Base-by-base conservation (phyloP, 2,329 filamentous ascomycete species). In the Simplicillium sp. region DNA sequence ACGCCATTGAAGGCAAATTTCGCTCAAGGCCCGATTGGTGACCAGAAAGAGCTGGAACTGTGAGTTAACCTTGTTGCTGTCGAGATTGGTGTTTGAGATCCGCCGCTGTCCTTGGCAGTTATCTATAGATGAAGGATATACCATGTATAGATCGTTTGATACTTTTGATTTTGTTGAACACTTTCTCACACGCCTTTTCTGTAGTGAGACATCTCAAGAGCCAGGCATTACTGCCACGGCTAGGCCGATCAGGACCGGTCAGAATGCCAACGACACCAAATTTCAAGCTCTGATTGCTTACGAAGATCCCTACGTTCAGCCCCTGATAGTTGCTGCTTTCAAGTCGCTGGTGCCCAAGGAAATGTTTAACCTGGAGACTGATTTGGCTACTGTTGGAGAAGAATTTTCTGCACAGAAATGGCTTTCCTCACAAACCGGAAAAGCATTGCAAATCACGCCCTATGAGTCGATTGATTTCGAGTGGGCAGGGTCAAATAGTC, bases 1-100 rank as follows among this genome's bases (percentile, higher is more conserved):
- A 96, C 92, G 4, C 87, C 90, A 12, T 62, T 97, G 50, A 86
- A 85, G 60, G 89, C 90, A 34, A 96, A 95, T 61, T 98, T 96
- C 61, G 88, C 85, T 76, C 87, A 90, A 59, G 73, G 76, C 11
- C 64, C 70, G 32, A 68, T 76, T 45, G 71, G 80, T 45, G 69
- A 80, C 46, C 72, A 80, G 54, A 71, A 73, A 50, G 87, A 94
- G 69, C 71, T 95, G 58, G 81, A 83, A 70, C 67, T 94, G 80
- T 94, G 77, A 89, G 84, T 87, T 11, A 18, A 16, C 28, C 34
- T 37, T 15, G 14, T 42, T 29, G 14, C 9, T 25, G 13, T 14
- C 34, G 36, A 16, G 28, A 11, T 39, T 36, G 28, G 34, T 36
- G 41, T 43, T 37, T 43, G 29, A 25, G 41, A 39, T 43, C 41